Conservation (phyloP, 192 early-diverging fungal genomes). For the Chytriomyces sp. region DNA sequence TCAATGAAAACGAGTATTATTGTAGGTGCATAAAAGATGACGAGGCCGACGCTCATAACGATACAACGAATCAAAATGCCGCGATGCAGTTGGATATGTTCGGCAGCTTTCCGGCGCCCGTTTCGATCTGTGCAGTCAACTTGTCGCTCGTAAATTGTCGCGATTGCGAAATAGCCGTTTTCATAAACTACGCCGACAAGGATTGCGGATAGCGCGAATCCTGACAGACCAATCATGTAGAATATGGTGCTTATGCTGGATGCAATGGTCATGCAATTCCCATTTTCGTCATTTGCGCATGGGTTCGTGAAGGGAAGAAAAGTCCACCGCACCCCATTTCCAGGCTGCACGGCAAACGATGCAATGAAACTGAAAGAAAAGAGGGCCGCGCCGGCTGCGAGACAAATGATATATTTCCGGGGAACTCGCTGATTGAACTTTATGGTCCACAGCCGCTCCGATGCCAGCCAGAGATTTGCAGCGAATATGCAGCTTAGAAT, state of each 20-base stretch:
- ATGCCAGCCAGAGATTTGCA: not conserved
- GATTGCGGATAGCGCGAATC: not conserved
- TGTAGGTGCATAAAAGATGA: conserved; percentile 14
- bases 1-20: conserved; percentile 1
- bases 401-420: not conserved
- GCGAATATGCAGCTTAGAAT: not conserved
- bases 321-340: not conserved
- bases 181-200: conserved; percentile 10
- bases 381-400: not conserved
- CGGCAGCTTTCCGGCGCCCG: not conserved
- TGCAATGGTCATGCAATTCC: not conserved
- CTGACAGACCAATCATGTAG: not conserved
- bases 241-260: not conserved
- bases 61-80: conserved; percentile 13
- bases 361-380: too few relatives aligned
- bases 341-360: too few relatives aligned
- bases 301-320: not conserved
- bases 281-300: not conserved
- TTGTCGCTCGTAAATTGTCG: not conserved
- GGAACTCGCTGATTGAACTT: not conserved
- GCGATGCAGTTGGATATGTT: not conserved
- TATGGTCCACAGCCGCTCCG: not conserved
- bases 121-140: not conserved
- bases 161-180: conserved; percentile 21
- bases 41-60: conserved; percentile 19